These are phyloP conservation scores for Pythium myriotylum DNA, from an alignment of 352 stramenopile species.

Conservation along the genomic window DNA sequence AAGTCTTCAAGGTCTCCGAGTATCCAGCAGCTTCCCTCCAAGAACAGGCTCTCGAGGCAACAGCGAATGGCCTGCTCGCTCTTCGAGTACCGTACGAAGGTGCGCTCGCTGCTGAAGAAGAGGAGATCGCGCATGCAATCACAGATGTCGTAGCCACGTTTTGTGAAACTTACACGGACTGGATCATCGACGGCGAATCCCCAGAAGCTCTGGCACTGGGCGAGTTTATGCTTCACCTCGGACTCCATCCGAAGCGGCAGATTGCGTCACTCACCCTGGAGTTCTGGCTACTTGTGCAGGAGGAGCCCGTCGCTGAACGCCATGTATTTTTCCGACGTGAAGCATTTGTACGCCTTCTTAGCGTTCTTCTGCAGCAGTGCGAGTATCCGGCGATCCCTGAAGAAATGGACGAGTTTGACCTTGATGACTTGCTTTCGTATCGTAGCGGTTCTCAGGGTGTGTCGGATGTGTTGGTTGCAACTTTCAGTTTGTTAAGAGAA, in stretches of 20 bases:
- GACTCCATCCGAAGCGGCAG: slow-evolving; percentile 59
- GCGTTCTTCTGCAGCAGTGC: slow-evolving; percentile 65
- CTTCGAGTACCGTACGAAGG: slow-evolving; percentile 52
- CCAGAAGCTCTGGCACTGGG: slow-evolving; percentile 46
- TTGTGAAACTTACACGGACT: slow-evolving; percentile 71
- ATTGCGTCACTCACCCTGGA: slow-evolving; percentile 76
- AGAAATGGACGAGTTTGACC: slow-evolving; percentile 62
- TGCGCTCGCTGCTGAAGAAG: slow-evolving; percentile 48
- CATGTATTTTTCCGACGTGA: slow-evolving; percentile 57
- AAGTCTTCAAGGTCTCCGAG: slow-evolving; percentile 58
- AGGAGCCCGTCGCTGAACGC: slow-evolving; percentile 63
- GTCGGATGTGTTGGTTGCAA: slow-evolving; percentile 49
- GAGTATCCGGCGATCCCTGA: slow-evolving; percentile 44
- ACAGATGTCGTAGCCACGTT: slow-evolving; percentile 66
- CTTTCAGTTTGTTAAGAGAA: slow-evolving; percentile 60
- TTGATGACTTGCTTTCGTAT: slow-evolving; percentile 62
- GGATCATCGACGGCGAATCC: slow-evolving; percentile 53
- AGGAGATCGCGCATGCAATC: slow-evolving; percentile 63
- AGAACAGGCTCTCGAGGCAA: slow-evolving; percentile 42
- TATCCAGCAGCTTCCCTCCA: slow-evolving; percentile 54
- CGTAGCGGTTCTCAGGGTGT: slow-evolving; percentile 64
- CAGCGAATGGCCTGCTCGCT: slow-evolving; percentile 49
- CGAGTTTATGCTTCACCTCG: slow-evolving; percentile 62
- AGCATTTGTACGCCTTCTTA: slow-evolving; percentile 56
- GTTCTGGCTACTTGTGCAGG: slow-evolving; percentile 73